These are phyloP conservation scores for Madurella mycetomatis DNA, from an alignment of 2,329 filamentous ascomycete genomes.

Conservation along the genomic window DNA sequence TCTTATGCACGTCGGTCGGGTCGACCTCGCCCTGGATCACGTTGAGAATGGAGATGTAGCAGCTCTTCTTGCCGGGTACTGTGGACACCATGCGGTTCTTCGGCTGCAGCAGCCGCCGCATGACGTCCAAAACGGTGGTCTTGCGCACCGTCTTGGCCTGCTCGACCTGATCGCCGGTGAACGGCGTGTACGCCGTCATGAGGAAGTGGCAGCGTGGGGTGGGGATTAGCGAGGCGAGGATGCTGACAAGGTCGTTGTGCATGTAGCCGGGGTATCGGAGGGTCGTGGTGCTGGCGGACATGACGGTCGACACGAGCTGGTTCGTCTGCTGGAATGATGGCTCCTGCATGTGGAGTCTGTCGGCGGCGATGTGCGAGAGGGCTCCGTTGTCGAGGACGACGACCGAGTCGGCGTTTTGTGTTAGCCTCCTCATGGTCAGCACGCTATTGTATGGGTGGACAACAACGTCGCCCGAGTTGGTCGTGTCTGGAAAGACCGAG, in stretches of 20 bases:
- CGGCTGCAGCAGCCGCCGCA: slow-evolving; percentile 89
- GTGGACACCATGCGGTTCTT: slow-evolving; percentile 99
- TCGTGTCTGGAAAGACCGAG: slow-evolving; percentile 94
- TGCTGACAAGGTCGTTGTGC: slow-evolving; percentile 98
- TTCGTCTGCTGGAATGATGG: slow-evolving; percentile 97
- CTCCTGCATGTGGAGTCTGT: slow-evolving; percentile 89
- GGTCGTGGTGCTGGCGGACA: slow-evolving; percentile 96
- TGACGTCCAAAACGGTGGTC: slow-evolving; percentile 95
- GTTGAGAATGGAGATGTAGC: slow-evolving; percentile 98
- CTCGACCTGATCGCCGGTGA: slow-evolving; percentile 92
- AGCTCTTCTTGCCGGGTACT: slow-evolving; percentile 91
- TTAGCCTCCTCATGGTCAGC: slow-evolving; percentile 82
- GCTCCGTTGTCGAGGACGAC: slow-evolving; percentile 97
- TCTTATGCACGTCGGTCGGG: slow-evolving; percentile 98
- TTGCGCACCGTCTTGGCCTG: slow-evolving; percentile 97
- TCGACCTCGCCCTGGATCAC: slow-evolving; percentile 99
- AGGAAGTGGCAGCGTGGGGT: slow-evolving; percentile 97
- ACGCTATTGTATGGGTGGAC: slow-evolving; percentile 98
- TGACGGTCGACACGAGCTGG: slow-evolving; percentile 93
- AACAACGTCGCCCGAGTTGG: slow-evolving; percentile 81
- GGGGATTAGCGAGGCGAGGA: slow-evolving; percentile 90
- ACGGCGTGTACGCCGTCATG: slow-evolving; percentile 97
- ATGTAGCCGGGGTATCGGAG: slow-evolving; percentile 97
- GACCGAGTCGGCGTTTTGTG: slow-evolving; percentile 95
- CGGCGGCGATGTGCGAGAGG: slow-evolving; percentile 86